These are phyloP conservation scores for Suhomyces maxii DNA, from an alignment of 1,139 yeast genomes.

Conservation along the genomic window DNA sequence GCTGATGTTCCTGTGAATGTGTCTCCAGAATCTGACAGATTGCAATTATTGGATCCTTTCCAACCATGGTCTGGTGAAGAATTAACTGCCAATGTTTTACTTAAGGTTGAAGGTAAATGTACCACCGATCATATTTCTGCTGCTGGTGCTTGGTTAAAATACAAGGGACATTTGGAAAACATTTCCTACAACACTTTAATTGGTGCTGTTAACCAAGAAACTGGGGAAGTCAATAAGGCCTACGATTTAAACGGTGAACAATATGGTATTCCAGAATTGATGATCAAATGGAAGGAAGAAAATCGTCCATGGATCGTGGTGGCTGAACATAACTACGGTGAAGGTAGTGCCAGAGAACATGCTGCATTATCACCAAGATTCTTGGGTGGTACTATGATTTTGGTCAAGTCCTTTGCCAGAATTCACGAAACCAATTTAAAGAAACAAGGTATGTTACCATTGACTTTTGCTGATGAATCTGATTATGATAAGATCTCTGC, in stretches of 20 bases:
- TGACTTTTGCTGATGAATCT: slow-evolving; percentile 83
- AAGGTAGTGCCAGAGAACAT: slow-evolving; percentile 98
- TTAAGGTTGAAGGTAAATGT: slow-evolving; percentile 96
- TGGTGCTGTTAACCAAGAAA: slow-evolving; percentile 96
- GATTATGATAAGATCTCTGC: slow-evolving; percentile 81
- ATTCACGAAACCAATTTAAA: slow-evolving; percentile 62
- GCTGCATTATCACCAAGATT: slow-evolving; percentile 96
- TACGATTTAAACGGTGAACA: slow-evolving; percentile 81
- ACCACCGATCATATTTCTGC: slow-evolving; percentile 98
- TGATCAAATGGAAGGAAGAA: slow-evolving; percentile 93
- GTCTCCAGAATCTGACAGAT: slow-evolving; percentile 67
- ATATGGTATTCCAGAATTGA: slow-evolving; percentile 88
- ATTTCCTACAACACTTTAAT: slow-evolving; percentile 92
- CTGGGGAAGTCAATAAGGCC: slow-evolving; percentile 91
- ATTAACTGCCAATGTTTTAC: slow-evolving; percentile 66
- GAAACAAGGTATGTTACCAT: slow-evolving; percentile 91
- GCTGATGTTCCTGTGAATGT: slow-evolving; percentile 70
- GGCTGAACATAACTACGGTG: slow-evolving; percentile 98
- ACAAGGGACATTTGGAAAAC: slow-evolving; percentile 95
- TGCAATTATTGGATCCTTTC: slow-evolving; percentile 85
- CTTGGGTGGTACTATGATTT: slow-evolving; percentile 83
- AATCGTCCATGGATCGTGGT: slow-evolving; percentile 88
- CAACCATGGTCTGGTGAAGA: slow-evolving; percentile 84
- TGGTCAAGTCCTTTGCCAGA: slow-evolving; percentile 96
- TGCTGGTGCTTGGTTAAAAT: slow-evolving; percentile 99